Evolutionary conservation across 257 asterid species (phyloP).

Genomic region (Scutellaria barbata): DNA sequence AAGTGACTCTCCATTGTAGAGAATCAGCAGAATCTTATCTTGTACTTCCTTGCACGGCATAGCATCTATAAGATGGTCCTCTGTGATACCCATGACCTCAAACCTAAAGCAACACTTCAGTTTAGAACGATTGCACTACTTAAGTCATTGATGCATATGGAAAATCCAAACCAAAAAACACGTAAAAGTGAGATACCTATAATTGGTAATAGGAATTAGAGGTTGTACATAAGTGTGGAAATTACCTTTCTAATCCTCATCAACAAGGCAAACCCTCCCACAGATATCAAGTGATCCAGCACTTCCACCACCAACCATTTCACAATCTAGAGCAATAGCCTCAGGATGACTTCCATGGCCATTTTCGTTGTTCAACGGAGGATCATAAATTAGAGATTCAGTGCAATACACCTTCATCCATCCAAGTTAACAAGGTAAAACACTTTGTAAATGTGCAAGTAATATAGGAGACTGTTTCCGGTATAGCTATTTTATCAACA

Average conservation of each 20-base stretch:
- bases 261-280: conserved; percentile 59
- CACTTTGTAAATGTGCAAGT: not conserved
- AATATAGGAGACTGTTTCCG: not conserved
- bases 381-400: conserved; percentile 40
- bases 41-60: conserved; percentile 59
- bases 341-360: conserved; percentile 30
- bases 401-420: conserved; percentile 29
- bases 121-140: not conserved
- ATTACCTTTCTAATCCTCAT: conserved; percentile 51
- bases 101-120: conserved; percentile 40
- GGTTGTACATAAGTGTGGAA: conserved; percentile 58
- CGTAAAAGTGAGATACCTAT: conserved; percentile 42
- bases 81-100: conserved; percentile 57
- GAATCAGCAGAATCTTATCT: conserved; percentile 49
- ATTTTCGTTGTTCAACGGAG: conserved; percentile 32
- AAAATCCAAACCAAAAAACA: conserved; percentile 27
- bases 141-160: not conserved
- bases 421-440: conserved; percentile 34
- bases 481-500: not conserved
- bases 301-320: conserved; percentile 67
- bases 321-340: conserved; percentile 61
- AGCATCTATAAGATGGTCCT: conserved; percentile 57
- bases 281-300: conserved; percentile 62
- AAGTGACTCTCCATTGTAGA: conserved; percentile 54
- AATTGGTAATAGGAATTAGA: conserved; percentile 50